A percentile compares a stretch with the other conserved stretches of the same genome.
phyloP scores from a whole-genome alignment of 2,329 filamentous ascomycete species.

The Diaporthe ilicicola region DNA sequence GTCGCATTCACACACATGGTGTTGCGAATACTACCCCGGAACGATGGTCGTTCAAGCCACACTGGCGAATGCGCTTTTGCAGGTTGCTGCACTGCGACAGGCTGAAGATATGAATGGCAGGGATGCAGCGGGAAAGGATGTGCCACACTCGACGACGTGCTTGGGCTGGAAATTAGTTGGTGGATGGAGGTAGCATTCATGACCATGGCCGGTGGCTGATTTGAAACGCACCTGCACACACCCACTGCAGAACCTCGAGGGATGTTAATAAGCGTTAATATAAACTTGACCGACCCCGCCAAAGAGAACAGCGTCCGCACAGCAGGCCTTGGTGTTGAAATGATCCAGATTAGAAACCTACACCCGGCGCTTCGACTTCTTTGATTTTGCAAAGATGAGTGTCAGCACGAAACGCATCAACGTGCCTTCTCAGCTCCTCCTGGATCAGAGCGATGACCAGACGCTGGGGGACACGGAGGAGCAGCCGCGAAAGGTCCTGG shows the following conservation, averaged over 20 bases:
- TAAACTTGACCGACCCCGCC: not conserved
- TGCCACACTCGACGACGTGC: not conserved
- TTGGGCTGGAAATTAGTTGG: not conserved
- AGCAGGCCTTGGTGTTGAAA: not conserved
- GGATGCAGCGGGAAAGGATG: not conserved
- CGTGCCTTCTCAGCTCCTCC: constrained; percentile 9
- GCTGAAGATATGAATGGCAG: not conserved
- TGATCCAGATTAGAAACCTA: not conserved
- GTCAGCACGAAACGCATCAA: constrained; percentile 18
- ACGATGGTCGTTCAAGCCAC: not conserved
- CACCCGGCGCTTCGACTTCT: not conserved
- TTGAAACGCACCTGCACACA: constrained; percentile 9
- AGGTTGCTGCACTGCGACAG: not conserved
- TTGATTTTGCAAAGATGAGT: constrained; percentile 14
- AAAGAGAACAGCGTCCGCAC: not conserved
- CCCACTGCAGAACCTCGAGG: constrained; percentile 6
- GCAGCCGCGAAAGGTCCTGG: constrained; percentile 19
- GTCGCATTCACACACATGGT: constrained; percentile 4
- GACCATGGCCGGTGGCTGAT: constrained; percentile 18
- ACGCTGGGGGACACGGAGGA: not conserved
- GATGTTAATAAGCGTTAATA: not conserved
- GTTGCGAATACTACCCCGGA: not conserved
- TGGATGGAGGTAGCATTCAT: constrained; percentile 16
- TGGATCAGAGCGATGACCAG: constrained; percentile 2
- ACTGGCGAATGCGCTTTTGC: constrained; percentile 2